Base-by-base conservation (phyloP, 2,329 filamentous ascomycete genomes). In the Aspergillus bombycis region DNA sequence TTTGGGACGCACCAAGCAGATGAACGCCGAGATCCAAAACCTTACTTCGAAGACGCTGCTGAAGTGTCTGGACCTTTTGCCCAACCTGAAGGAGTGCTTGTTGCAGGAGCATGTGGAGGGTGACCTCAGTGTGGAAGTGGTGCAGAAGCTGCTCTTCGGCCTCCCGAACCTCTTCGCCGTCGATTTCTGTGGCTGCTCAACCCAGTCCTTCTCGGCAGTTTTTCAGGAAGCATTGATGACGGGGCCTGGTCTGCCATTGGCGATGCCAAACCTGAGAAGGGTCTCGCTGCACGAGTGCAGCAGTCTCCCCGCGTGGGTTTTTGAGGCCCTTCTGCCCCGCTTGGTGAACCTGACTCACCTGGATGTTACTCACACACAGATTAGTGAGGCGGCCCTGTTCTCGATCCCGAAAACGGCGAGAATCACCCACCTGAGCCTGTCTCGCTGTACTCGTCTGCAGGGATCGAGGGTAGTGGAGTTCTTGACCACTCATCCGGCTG, bases 21-120 rank as follows among this genome's bases (percentile, higher is more conserved):
- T 93, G 84, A 89, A 92, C 63, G 85, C 86, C 26, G 86, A 91
- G 77, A 91, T 91, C 62, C 88, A 87, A 73, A 93, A 94, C 78
- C 78, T 95, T 71, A 94, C 91, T 23, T 83, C 89, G 16, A 86
- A 87, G 73, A 94, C 91, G 6, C 83, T 95, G 55, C 79, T 90
- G 58, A 84, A 88, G 75, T 93, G 90, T 74, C 81, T 95, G 59
- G 82, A 90, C 67, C 80, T 93, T 65, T 89, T 90, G 6, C 90
- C 91, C 2, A 88, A 90, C 71, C 81, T 95, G 36, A 88, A 89
- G 71, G 92, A 94, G 78, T 92, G 93, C 73, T 81, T 94, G 57
- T 87, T 88, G 21, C 91, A 94, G 79, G 92, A 95, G 78, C 91
- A 94, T 70, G 83, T 95, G 58, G 91, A 94, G 73, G 88, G 89